Base-by-base conservation (phyloP, 345 rosid species). In the Citrus sp. region DNA sequence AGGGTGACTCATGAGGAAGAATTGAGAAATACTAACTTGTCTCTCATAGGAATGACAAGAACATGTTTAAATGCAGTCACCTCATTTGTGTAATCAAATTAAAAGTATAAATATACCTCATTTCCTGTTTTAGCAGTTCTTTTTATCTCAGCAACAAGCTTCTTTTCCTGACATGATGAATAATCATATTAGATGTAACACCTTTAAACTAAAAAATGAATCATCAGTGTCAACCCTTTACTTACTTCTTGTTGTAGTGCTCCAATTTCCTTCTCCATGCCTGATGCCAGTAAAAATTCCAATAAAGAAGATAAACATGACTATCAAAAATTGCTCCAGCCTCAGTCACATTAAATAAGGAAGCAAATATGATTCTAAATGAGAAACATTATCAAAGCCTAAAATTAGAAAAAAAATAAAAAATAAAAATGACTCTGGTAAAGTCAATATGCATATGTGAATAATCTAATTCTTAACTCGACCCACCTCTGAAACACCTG, bases 111-210 rank as follows among this genome's bases (percentile, higher is more conserved):
- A 78, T 22, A 13, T 83, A 93, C 99, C 93, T 95, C 99, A 83
- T 95, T 95, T 54, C 98, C 99, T 5, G 91, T 87, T 89, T 93
- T 92, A 61, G 99, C 98, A 16, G 94, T 93, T 85, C 86, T 91
- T 87, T 95, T 95, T 1, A 95, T 95, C 88, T 95, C 98, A 10
- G 92, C 93, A 76, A 95, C 92, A 30, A 95, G 97, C 87, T 89
- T 93, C 84, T 95, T 95, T 87, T 95, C 98, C 99, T 95, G 88
- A 65, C 30, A 66, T 78, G 40, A 78, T 27, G 81, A 78, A 27
- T 77, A 77, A 54, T 42, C 30, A 13, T n/a, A 46, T 77, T 70
- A 83, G 71, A 83, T 30, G 38, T 40, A 70, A 9, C 16, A 21
- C 14, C 34, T 55, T 8, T 42, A 28, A 54, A 61, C 8, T 28